Evolutionary conservation across 768 basidiomycete genomes (phyloP).

Genomic region (Suillus subluteus): DNA sequence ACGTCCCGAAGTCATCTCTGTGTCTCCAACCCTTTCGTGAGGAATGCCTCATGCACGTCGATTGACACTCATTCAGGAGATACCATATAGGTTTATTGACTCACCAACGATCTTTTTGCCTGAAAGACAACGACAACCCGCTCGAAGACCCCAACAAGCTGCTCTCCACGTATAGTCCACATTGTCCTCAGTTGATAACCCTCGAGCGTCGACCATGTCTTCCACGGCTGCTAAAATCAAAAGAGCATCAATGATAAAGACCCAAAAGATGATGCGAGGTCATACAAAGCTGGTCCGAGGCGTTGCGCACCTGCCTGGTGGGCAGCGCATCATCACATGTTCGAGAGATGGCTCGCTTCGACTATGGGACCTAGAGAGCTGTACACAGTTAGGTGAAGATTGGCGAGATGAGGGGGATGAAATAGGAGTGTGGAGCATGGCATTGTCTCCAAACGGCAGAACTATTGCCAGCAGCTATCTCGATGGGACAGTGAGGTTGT

Average conservation of each 20-base stretch:
- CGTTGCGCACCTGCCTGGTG: not conserved
- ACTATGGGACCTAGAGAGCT: constrained; percentile 21
- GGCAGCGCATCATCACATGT: constrained; percentile 13
- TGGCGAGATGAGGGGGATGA: constrained; percentile 13
- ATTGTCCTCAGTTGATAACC: not conserved
- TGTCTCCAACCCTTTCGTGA: not conserved
- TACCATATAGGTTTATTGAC: not conserved
- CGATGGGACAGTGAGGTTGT: constrained; percentile 5
- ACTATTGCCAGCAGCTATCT: not conserved
- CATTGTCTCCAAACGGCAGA: not conserved
- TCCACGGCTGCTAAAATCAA: not conserved
- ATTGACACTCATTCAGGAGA: not conserved
- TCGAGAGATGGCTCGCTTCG: constrained; percentile 17
- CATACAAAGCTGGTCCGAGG: not conserved
- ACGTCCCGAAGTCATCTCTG: not conserved
- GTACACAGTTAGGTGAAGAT: constrained; percentile 27
- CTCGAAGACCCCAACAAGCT: not conserved
- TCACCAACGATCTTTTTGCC: not conserved
- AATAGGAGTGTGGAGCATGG: not conserved
- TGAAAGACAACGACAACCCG: not conserved
- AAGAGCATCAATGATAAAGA: not conserved
- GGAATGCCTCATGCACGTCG: not conserved
- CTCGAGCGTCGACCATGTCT: not conserved
- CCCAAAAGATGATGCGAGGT: not conserved
- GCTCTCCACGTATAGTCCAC: not conserved